These are phyloP conservation scores for Emydomyces testavorans DNA, from an alignment of 2,329 filamentous ascomycete species.

Conservation along the genomic window DNA sequence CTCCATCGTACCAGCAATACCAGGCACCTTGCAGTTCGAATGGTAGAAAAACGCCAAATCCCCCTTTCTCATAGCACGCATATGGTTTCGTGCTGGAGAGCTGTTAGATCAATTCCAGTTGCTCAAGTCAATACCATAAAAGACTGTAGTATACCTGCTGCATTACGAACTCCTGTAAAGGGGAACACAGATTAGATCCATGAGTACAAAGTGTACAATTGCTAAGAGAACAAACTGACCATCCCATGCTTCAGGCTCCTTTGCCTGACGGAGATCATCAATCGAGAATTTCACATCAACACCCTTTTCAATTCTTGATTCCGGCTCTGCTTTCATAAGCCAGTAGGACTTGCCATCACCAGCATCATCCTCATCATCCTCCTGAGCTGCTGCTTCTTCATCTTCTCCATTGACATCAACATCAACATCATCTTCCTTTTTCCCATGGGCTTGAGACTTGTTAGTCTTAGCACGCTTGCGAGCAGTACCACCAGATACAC, in stretches of 20 bases:
- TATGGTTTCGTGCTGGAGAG: conserved; percentile 63
- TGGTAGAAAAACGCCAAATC: conserved; percentile 97
- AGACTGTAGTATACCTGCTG: conserved; percentile 9
- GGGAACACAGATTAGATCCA: neutral
- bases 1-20: conserved; percentile 78
- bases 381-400: neutral
- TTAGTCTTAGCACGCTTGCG: conserved; percentile 1
- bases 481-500: neutral
- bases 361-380: neutral
- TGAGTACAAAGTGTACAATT: neutral
- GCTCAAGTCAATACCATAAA: neutral
- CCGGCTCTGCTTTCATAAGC: conserved; percentile 81
- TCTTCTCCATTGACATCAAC: neutral
- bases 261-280: conserved; percentile 65
- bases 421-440: neutral
- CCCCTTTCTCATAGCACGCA: conserved; percentile 80
- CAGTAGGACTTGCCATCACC: conserved; percentile 46
- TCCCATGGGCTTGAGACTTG: conserved; percentile 1
- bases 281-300: conserved; percentile 89
- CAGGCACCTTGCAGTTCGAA: conserved; percentile 81
- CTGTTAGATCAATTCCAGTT: neutral
- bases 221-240: conserved; percentile 43
- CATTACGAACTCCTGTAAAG: conserved; percentile 13
- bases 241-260: conserved; percentile 78
- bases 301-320: conserved; percentile 74